These are phyloP conservation scores for Penicillium canescens DNA, from an alignment of 495 filamentous ascomycete genomes.

Conservation along the genomic window DNA sequence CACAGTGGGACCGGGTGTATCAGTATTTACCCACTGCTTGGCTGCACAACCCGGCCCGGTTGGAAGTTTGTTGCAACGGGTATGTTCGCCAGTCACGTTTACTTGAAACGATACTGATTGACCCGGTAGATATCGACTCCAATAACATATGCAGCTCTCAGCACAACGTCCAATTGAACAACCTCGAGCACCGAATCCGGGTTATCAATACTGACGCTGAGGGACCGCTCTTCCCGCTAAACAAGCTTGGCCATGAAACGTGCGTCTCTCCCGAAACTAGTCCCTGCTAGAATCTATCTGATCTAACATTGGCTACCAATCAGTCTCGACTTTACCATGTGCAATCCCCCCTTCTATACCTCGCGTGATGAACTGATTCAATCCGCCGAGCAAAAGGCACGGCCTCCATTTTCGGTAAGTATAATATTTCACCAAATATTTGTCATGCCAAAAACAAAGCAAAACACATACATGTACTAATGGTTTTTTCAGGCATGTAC, in stretches of 20 bases:
- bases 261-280: constrained; percentile 12
- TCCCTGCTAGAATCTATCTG: neutral
- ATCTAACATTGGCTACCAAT: neutral
- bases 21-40: constrained; percentile 86
- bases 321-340: constrained; percentile 86
- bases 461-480: neutral
- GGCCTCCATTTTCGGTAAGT: constrained; percentile 64
- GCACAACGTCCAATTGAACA: constrained; percentile 63
- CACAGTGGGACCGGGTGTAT: constrained; percentile 80
- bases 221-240: constrained; percentile 59
- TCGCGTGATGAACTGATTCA: constrained; percentile 67
- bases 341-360: constrained; percentile 91
- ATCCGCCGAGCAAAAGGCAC: constrained; percentile 63
- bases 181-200: constrained; percentile 62
- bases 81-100: constrained; percentile 26
- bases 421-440: neutral
- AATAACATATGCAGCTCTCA: constrained; percentile 65
- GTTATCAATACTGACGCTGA: constrained; percentile 54
- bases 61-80: constrained; percentile 78
- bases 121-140: constrained; percentile 68
- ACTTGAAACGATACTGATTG: constrained; percentile 5
- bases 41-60: constrained; percentile 60
- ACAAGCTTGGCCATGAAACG: constrained; percentile 51
- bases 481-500: constrained; percentile 60
- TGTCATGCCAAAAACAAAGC: neutral